Percentiles rank a stretch among this genome's conserved stretches.
Evolutionary conservation across 2,329 filamentous ascomycete species (phyloP).

Genomic region (Xylariaceae sp.): DNA sequence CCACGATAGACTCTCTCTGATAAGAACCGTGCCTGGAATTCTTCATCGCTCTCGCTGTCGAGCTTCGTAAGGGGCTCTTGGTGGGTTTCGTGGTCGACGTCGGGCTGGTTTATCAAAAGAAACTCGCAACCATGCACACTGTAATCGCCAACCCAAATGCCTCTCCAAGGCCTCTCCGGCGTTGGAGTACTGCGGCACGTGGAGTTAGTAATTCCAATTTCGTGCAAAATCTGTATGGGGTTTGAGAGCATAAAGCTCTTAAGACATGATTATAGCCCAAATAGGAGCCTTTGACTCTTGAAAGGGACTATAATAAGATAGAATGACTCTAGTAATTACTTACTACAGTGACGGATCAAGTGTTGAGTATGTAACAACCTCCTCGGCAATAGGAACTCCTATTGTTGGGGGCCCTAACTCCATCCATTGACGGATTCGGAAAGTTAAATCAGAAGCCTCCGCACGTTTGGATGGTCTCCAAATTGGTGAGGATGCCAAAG

Average conservation of each 20-base stretch:
- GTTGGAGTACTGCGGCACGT: conserved; percentile 66
- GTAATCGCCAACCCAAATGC: conserved; percentile 94
- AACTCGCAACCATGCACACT: conserved; percentile 89
- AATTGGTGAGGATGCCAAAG: conserved; percentile 31
- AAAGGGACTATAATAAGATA: background rate
- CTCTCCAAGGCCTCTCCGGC: conserved; percentile 78
- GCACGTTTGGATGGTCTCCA: conserved; percentile 51
- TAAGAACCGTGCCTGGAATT: conserved; percentile 53
- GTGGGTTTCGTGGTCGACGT: conserved; percentile 55
- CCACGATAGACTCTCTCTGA: conserved; percentile 65
- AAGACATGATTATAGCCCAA: background rate
- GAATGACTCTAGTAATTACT: background rate
- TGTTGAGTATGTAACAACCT: conserved; percentile 70
- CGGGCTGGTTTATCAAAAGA: conserved; percentile 78
- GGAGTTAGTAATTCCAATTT: background rate
- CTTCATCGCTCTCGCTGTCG: conserved; percentile 52
- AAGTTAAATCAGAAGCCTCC: conserved; percentile 73
- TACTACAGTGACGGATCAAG: conserved; percentile 73
- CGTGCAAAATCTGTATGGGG: background rate
- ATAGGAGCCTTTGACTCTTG: background rate
- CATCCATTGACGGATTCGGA: conserved; percentile 79
- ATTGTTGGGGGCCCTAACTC: conserved; percentile 60
- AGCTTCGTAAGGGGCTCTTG: conserved; percentile 49
- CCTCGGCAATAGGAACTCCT: conserved; percentile 60
- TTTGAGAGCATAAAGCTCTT: no score